Evolutionary conservation across 805 yeast genomes (phyloP).

Genomic region (Maudiozyma barnettii): DNA sequence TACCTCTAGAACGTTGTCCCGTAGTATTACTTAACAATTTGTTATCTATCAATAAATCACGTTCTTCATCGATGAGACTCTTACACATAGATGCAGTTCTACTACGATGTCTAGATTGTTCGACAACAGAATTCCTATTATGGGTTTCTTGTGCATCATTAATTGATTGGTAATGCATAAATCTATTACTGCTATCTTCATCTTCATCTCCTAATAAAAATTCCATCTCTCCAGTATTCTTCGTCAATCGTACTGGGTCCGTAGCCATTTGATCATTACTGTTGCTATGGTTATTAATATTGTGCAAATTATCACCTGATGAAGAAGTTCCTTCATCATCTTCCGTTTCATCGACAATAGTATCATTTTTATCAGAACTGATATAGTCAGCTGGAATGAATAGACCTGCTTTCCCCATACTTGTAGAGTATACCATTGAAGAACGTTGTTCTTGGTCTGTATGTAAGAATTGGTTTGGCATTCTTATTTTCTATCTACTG

Average conservation of each 20-base stretch:
- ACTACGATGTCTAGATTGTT: neutral
- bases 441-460: constrained; percentile 24
- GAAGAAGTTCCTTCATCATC: constrained; percentile 5
- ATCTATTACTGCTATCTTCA: neutral
- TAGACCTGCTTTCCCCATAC: constrained; percentile 28
- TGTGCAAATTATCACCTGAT: constrained; percentile 1
- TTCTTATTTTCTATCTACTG: neutral
- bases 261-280: neutral
- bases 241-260: neutral
- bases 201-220: neutral
- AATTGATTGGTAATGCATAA: neutral
- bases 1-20: neutral
- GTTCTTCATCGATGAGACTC: constrained; percentile 22
- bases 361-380: constrained; percentile 5
- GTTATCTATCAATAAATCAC: constrained; percentile 28
- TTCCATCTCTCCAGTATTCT: neutral
- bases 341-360: constrained; percentile 6
- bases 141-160: neutral
- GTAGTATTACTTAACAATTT: constrained; percentile 12
- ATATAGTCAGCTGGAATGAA: constrained; percentile 26
- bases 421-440: constrained; percentile 26
- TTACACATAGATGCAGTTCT: constrained; percentile 11
- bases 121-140: neutral
- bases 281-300: neutral
- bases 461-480: constrained; percentile 21